Evolutionary conservation across 345 rosid genomes (phyloP), one percentile per base, ranked within the genome.

Genomic region (Citrus glauca): DNA sequence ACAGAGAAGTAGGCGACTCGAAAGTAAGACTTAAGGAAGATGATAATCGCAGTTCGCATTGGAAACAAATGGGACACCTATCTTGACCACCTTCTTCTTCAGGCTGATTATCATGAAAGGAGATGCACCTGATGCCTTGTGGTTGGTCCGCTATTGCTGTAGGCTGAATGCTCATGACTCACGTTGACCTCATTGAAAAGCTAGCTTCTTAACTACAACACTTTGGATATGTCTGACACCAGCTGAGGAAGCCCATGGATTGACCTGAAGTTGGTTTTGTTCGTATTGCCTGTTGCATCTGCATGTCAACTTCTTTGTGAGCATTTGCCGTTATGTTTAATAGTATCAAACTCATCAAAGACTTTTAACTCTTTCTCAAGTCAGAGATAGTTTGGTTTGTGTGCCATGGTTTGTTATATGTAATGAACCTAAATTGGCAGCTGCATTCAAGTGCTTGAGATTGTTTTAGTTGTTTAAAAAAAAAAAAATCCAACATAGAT

Each of bases 111-210:
- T 78, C 79, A 85, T 1, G 94, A 91, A 86, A 86, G 94, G 92
- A 77, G 99, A 96, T 73, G 99, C 99, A 50, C 97, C 91, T 77
- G 99, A 96, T 91, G 95, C 97, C 4, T 81, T 96, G 75, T 89
- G 91, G 16, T 84, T 94, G 82, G 98, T 92, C 55, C 91, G 95
- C 8, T 94, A 94, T 87, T 96, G 99, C 78, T 96, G 98, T 71
- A 89, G 99, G 81, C 78, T n/a, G 99, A 80, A 96, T 96, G 99
- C 97, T 94, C 17, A 92, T 96, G 97, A 96, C 98, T 78, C 99
- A 94, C 76, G 98, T 96, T 33, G 99, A 96, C 86, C 95, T 96
- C 77, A 96, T 96, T 53, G 99, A 94, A 88, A 96, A 96, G 91
- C 99, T 96, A 96, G 91, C 98, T 94, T 83, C 89, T 96, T 76